Evolutionary conservation across 805 yeast genomes (phyloP), one percentile per base, ranked within the genome.

Genomic region (Wickerhamiella spandovensis): DNA sequence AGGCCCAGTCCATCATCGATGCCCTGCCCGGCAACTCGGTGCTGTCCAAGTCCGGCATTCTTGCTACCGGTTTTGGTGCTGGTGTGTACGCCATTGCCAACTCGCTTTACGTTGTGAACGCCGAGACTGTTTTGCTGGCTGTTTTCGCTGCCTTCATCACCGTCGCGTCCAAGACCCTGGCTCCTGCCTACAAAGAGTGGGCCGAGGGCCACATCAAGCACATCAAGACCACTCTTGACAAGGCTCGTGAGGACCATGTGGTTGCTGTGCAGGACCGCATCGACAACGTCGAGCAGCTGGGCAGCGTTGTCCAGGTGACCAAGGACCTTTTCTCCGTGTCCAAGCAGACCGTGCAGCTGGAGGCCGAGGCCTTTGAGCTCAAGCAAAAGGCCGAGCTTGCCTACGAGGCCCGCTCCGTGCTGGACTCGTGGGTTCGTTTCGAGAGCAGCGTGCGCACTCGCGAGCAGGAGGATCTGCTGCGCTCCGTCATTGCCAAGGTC

Each of bases 391-490:
- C 86, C 59, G 88, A 81, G 56, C 78, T 88, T 59, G 90, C 95
- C 52, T 62, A 74, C 56, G 95, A 88, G 76, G 97, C 97, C 65
- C 88, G 84, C 75, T 73, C 92, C 52, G 95, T 90, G 54, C 80
- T 92, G 67, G 98, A 92, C 73, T 87, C 97, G 15, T 92, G 98
- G 98, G 97, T 89, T 63, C 86, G 97, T 79, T 85, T 84, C 72
- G 98, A 92, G 77, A 83, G 86, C 60, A 88, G 87, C 68, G 92
- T 89, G 60, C 90, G 97, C 76, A 95, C 87, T 76, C 73, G 80
- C 66, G 95, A 92, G 77, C 98, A 92, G 77, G 78, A 81, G 71
- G 95, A 86, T 71, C 81, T 92, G 64, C 80, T 94, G 60, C 73
- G 84, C 65, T 64, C 88, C 52, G 95, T 92, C 58, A 84, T 88